Base-by-base conservation (phyloP, 192 early-diverging fungal species). In the Mortierella antarctica region DNA sequence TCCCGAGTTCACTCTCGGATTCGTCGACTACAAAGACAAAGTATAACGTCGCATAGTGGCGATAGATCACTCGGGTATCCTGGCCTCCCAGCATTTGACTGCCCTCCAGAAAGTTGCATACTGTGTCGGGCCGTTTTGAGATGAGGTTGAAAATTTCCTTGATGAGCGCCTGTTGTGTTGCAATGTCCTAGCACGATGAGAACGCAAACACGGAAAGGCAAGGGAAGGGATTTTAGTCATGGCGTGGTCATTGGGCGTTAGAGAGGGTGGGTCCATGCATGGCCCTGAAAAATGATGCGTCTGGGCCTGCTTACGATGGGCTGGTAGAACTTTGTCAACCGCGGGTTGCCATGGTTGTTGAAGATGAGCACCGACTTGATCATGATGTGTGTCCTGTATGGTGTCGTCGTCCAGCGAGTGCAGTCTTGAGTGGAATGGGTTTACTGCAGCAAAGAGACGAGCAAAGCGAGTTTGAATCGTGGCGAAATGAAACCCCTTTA, bases 301-400 rank as follows among this genome's bases (percentile, higher is more conserved):
- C 23, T 50, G 14, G 14, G 4, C 23, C 49, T 13, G 59, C 83
- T 73, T 89, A 94, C 94, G 52, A 98, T 87, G 65, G 96, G 95
- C 76, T 95, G 91, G 83, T 98, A 99, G 86, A 96, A 97, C 75
- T 96, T 93, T 74, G 96, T 91, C 23, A 98, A 81, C 68, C 98
- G 91, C 49, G 98, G 95, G 74, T 97, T 98, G 61, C 98, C 98
- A 70, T 94, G 91, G 80, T 96, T 97, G 86, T 99, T 99, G 86
- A 99, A 98, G 83, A 98, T 98, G 70, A 98, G 91, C n/a, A 97
- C 96, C n/a, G 95, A 95, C 70, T 95, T 93, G 76, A 99, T 96
- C 93, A 95, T 95, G 73, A 11, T 59, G 63, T 31, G 31, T 31
- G 31, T 31, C 31, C 31, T 31, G 31, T 31, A 3, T 31, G 1